Evolutionary conservation across 768 basidiomycete genomes (phyloP).

Genomic region (Sutorius australiensis): DNA sequence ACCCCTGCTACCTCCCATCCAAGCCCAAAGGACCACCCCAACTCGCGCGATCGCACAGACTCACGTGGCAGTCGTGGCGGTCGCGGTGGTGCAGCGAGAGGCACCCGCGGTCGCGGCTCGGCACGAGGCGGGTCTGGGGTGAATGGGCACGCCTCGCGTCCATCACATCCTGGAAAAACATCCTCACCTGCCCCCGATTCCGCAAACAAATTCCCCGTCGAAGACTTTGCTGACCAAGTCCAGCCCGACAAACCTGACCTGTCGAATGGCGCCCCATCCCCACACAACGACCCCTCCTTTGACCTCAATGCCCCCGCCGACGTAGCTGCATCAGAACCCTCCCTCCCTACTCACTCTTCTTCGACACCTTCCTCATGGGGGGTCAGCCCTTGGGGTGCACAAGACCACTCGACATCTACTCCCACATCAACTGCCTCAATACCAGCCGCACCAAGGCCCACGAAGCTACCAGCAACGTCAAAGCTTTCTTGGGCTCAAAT

Average conservation of each 20-base stretch:
- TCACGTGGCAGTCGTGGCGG: constrained; percentile 62
- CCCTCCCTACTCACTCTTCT: constrained; percentile 13
- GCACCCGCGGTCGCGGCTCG: constrained; percentile 39
- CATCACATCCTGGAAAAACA: constrained; percentile 23
- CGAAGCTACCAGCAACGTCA: constrained; percentile 64
- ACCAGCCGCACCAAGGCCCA: constrained; percentile 25
- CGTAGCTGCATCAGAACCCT: constrained; percentile 7
- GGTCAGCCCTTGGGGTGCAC: constrained; percentile 28
- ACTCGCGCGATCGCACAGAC: constrained; percentile 33
- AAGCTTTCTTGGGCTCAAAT: constrained; percentile 87
- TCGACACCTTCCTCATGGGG: constrained; percentile 36
- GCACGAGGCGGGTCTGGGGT: constrained; percentile 34
- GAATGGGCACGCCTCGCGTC: constrained; percentile 33
- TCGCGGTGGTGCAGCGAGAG: constrained; percentile 53
- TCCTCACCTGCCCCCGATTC: constrained; percentile 35
- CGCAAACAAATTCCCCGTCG: constrained; percentile 22
- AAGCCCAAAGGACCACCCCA: constrained; percentile 44
- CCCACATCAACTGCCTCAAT: constrained; percentile 17
- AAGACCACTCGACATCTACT: constrained; percentile 37
- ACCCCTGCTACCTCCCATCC: constrained; percentile 35
- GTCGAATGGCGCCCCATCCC: constrained; percentile 12
- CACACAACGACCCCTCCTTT: constrained; percentile 14
- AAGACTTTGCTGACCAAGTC: constrained; percentile 17
- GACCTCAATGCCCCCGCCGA: constrained; percentile 15
- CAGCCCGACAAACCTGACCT: constrained; percentile 12